Evolutionary conservation across 768 basidiomycete genomes (phyloP).

Genomic region (Rhizopogon vesiculosus): DNA sequence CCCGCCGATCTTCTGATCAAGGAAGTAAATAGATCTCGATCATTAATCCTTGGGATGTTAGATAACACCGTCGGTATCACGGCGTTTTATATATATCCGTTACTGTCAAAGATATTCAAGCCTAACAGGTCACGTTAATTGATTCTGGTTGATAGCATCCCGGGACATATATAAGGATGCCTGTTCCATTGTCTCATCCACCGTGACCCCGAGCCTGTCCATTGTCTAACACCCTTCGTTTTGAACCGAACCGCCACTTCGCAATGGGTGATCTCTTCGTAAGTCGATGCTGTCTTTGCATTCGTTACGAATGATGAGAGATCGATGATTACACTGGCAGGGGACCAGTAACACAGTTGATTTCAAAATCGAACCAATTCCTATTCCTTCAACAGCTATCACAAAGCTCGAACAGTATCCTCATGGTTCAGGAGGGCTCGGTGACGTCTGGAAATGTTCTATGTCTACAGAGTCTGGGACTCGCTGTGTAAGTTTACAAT

Average conservation of each 20-base stretch:
- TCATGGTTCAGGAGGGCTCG: neutral
- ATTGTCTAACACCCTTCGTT: neutral
- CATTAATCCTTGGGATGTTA: neutral
- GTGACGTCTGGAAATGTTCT: conserved; percentile 7
- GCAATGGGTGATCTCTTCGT: neutral
- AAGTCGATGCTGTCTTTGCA: neutral
- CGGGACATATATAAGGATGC: neutral
- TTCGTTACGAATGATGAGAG: neutral
- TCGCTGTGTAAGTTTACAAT: neutral
- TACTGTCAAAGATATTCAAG: neutral
- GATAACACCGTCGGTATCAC: neutral
- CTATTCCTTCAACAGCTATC: neutral
- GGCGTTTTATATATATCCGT: neutral
- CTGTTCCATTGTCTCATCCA: neutral
- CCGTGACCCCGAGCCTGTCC: no score
- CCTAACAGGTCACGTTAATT: neutral
- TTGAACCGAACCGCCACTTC: neutral
- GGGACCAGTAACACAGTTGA: neutral
- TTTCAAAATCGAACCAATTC: neutral
- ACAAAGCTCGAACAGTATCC: neutral
- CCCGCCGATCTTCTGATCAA: no score
- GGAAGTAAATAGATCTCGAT: no score
- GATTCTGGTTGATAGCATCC: neutral
- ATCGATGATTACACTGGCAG: neutral
- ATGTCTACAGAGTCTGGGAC: neutral